Base-by-base conservation (phyloP, 768 basidiomycete species). In the Trametes cubensis region DNA sequence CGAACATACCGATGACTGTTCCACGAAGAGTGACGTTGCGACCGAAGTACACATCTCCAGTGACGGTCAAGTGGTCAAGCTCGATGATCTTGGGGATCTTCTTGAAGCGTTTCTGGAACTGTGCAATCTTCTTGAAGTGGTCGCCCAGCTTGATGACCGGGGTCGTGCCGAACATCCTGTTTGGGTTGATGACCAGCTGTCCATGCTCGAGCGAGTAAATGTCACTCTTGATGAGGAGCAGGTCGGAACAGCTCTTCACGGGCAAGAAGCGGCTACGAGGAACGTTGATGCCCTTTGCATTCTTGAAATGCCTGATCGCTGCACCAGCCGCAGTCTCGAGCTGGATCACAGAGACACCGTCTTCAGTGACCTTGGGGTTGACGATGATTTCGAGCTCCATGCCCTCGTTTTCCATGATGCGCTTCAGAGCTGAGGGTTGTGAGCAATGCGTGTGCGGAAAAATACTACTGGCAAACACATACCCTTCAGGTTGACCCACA, bases 101-200 rank as follows among this genome's bases (percentile, higher is more conserved):
- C 82, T 93, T 92, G 86, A 98, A 96, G 50, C 94, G 87, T 75
- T 92, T 92, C 79, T 95, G 91, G 82, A 96, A 96, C 73, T 93
- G 83, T 67, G 85, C 84, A 62, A 92, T 90, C 88, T 93, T 95
- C 83, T 95, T 97, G 86, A 98, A 97, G 74, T 92, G 90, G 75
- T 95, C 93, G 47, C 95, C 94, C 50, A 97, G 85, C 80, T 97
- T 97, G 82, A 98, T 92, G 50, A 96, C 94, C n/a, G 95, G 96
- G 25, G 92, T 88, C 20, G 85, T 90, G 70, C 83, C 85, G 70
- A 95, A 94, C 87, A 93, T 89, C 67, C 92, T 79, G 41, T 83
- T 80, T 63, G 85, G 85, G 72, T 90, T 93, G 81, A 97, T 90
- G 65, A 92, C 83, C 61, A 96, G 83, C 68, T 89, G 89, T 20